Base-by-base conservation (phyloP, 148 eudicot genomes). In the Rhododendron griersonianum region DNA sequence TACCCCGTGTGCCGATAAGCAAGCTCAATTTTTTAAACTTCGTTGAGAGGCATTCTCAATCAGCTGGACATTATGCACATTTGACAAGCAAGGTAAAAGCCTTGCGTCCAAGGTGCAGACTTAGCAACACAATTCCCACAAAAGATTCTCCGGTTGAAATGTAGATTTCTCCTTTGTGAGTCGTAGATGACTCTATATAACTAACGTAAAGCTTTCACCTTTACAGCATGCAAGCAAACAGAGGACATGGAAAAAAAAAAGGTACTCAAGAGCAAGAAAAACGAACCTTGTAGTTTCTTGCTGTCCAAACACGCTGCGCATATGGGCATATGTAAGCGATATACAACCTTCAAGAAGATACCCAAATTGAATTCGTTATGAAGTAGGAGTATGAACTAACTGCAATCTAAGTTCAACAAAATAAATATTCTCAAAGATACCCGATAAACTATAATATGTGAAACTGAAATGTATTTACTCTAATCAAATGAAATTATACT, bases 231-330 rank as follows among this genome's bases (percentile, higher is more conserved):
- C 15, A 23, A 59, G 67, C 3, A 39, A 35, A 45, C 30, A 13
- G 21, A 79, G 81, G 61, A 50, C 6, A 5, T 37, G 18, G 19
- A 59, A 28, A 0, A 33, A 59, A 57, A 2, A 35, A 8, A 14
- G 11, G 23, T 21, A 51, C 7, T 30, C 11, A 41, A 41, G 25
- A 69, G 78, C 11, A 8, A 45, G 2, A 15, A n/a, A 41, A 33
- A 18, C 77, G 3, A 19, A 41, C 97, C 95, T 94, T 94, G 76
- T 89, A 91, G 89, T 93, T 94, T 51, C 94, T 86, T 80, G 90
- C 89, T 53, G 92, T 91, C 98, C 98, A 95, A 21, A 78, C 94
- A 75, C 96, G 94, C 88, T 92, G 98, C 13, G 95, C 95, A 85
- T 28, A 93, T 10, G 96, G 98, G 87, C 98, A 95, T 23, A 14